These are phyloP conservation scores for Xylariaceae sp. DNA, from an alignment of 2,329 filamentous ascomycete genomes.

Conservation along the genomic window DNA sequence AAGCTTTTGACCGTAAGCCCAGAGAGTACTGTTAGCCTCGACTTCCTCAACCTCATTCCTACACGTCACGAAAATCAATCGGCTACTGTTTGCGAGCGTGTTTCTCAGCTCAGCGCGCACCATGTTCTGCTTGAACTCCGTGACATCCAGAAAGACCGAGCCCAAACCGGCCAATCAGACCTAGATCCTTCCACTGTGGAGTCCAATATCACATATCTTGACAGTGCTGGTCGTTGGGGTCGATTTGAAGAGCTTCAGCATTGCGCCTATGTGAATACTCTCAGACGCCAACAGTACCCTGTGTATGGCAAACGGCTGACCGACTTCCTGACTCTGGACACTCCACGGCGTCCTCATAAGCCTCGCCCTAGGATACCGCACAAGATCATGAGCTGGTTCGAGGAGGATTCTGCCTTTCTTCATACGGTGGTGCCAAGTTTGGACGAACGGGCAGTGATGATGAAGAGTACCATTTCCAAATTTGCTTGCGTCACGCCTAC, in stretches of 20 bases:
- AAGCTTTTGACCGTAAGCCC: conserved; percentile 61
- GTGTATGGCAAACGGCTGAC: conserved; percentile 79
- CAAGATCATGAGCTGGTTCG: conserved; percentile 71
- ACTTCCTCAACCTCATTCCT: conserved; percentile 77
- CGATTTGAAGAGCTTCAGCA: conserved; percentile 78
- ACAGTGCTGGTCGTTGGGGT: conserved; percentile 66
- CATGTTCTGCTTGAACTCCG: conserved; percentile 66
- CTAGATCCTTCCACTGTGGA: conserved; percentile 66
- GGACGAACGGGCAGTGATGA: conserved; percentile 65
- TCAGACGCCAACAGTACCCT: conserved; percentile 76
- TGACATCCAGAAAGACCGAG: conserved; percentile 64
- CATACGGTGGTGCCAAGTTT: conserved; percentile 70
- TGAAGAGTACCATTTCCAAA: conserved; percentile 76
- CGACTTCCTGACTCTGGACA: conserved; percentile 66
- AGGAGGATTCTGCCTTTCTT: conserved; percentile 64
- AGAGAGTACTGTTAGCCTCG: conserved; percentile 65
- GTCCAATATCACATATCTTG: conserved; percentile 69
- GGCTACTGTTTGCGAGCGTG: conserved; percentile 48
- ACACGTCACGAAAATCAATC: conserved; percentile 67
- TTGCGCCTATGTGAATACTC: conserved; percentile 74
- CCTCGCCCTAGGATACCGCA: conserved; percentile 59
- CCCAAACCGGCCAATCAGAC: conserved; percentile 52
- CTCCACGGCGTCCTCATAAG: conserved; percentile 57
- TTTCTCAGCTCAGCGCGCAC: conserved; percentile 68
- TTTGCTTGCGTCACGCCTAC: conserved; percentile 92